Evolutionary conservation across 495 filamentous ascomycete species (phyloP).

Genomic region (Hyaloscypha hepaticicola): DNA sequence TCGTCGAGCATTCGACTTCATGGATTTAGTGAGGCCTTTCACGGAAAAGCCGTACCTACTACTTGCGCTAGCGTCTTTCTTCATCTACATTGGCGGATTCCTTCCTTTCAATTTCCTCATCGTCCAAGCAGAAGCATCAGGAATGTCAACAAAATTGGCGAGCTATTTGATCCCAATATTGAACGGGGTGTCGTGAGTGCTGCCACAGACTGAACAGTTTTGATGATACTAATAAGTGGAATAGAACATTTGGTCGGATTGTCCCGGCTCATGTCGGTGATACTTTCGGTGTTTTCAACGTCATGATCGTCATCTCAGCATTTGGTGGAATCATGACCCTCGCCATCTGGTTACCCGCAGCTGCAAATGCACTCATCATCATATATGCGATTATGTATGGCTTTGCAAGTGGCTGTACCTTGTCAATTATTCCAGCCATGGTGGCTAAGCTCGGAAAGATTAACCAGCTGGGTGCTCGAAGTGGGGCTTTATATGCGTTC

Average conservation of each 20-base stretch:
- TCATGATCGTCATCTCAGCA: slow-evolving; percentile 58
- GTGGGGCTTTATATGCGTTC: slow-evolving; percentile 60
- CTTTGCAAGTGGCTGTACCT: slow-evolving; percentile 65
- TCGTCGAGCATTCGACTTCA: slow-evolving; percentile 47
- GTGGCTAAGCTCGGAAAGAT: slow-evolving; percentile 67
- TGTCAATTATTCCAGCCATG: slow-evolving; percentile 54
- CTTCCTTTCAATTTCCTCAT: slow-evolving; percentile 69
- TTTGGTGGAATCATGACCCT: slow-evolving; percentile 60
- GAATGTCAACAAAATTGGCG: slow-evolving; percentile 55
- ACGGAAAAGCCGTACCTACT: slow-evolving; percentile 53
- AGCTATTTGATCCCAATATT: slow-evolving; percentile 66
- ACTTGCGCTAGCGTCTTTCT: slow-evolving; percentile 49
- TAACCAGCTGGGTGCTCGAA: slow-evolving; percentile 66
- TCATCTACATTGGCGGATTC: slow-evolving; percentile 68
- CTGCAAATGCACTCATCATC: slow-evolving; percentile 57
- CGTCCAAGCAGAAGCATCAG: slow-evolving; percentile 49
- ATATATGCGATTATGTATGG: slow-evolving; percentile 65
- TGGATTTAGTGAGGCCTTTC: slow-evolving; percentile 57
- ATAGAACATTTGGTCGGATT: slow-evolving; percentile 63
- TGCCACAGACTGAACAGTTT: neutral
- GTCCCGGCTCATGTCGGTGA: slow-evolving; percentile 68
- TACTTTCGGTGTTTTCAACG: slow-evolving; percentile 67
- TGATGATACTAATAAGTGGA: neutral
- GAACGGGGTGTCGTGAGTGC: slow-evolving; percentile 56
- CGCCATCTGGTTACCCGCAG: slow-evolving; percentile 64